phyloP scores from a whole-genome alignment of 2,329 filamentous ascomycete genomes.

The Coleophoma cylindrospora region DNA sequence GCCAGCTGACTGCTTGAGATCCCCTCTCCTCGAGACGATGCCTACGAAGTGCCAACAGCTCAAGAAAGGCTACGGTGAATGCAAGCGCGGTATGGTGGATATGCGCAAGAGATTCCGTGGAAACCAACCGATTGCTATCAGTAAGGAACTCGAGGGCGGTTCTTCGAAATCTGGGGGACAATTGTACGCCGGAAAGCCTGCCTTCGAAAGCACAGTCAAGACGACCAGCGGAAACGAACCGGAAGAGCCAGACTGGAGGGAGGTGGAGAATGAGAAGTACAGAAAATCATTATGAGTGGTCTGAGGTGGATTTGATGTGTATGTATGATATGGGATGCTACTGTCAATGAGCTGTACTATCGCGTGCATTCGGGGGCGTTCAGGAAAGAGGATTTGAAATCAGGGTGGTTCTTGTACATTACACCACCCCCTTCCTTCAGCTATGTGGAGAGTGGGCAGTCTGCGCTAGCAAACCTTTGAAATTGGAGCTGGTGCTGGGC shows the following conservation, averaged over 20 bases:
- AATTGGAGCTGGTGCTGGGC: too few species aligned
- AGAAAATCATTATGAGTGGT: conserved; percentile 21
- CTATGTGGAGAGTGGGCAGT: too few species aligned
- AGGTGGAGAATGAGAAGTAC: conserved; percentile 60
- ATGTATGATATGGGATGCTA: background rate
- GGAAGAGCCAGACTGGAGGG: conserved; percentile 55
- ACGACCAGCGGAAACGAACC: conserved; percentile 65
- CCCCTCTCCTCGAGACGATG: conserved; percentile 74
- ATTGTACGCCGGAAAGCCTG: conserved; percentile 73
- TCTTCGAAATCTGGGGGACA: conserved; percentile 42
- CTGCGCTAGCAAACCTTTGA: too few species aligned
- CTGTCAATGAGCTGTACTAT: too few species aligned
- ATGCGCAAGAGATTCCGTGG: conserved; percentile 98
- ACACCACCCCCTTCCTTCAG: too few species aligned
- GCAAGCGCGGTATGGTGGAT: conserved; percentile 93
- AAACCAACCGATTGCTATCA: conserved; percentile 73
- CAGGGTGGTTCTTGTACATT: too few species aligned
- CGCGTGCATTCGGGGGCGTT: too few species aligned
- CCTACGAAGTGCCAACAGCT: conserved; percentile 88
- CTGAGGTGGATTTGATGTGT: background rate
- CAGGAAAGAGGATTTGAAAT: too few species aligned
- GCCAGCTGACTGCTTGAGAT: conserved; percentile 81
- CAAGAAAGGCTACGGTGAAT: conserved; percentile 88
- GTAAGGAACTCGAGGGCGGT: conserved; percentile 55
- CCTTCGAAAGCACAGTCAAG: conserved; percentile 59